These are phyloP conservation scores for Malassezia dermatis DNA, from an alignment of 1,284 basidiomycete genomes.

Conservation along the genomic window DNA sequence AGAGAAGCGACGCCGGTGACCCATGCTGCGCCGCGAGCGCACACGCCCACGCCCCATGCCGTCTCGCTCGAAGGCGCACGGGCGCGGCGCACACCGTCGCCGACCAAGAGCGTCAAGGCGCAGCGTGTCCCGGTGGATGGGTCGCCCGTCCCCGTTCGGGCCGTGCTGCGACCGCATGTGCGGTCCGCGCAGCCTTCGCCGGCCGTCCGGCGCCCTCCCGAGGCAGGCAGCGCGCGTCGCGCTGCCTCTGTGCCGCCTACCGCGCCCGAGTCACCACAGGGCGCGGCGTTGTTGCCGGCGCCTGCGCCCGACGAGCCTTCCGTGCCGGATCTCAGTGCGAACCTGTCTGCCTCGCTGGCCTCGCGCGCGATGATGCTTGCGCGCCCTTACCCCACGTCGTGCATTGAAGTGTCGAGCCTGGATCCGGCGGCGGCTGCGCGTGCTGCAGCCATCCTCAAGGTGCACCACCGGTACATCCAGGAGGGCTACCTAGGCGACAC, in stretches of 20 bases:
- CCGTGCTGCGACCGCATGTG: neutral
- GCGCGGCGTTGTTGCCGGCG: neutral
- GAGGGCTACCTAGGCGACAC: conserved; percentile 25
- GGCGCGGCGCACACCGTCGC: neutral
- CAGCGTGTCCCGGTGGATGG: neutral
- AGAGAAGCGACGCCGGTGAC: neutral
- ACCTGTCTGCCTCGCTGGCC: conserved; percentile 11
- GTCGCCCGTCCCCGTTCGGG: neutral
- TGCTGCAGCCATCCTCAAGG: conserved; percentile 37
- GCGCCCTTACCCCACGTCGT: conserved; percentile 26
- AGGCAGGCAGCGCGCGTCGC: neutral
- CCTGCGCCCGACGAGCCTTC: neutral
- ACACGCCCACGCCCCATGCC: neutral
- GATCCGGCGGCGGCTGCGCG: conserved; percentile 33
- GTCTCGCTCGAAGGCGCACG: neutral
- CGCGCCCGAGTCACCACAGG: neutral
- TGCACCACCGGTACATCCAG: conserved; percentile 38
- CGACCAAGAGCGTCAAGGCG: neutral
- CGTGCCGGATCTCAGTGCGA: conserved; percentile 8
- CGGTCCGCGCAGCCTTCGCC: neutral
- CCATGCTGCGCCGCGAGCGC: neutral
- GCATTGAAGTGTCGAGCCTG: conserved; percentile 34
- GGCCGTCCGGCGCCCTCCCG: neutral
- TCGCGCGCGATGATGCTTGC: conserved; percentile 29
- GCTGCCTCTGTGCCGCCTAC: neutral